Base-by-base conservation (phyloP, 2,329 filamentous ascomycete genomes). In the Orbilia ellipsospora region DNA sequence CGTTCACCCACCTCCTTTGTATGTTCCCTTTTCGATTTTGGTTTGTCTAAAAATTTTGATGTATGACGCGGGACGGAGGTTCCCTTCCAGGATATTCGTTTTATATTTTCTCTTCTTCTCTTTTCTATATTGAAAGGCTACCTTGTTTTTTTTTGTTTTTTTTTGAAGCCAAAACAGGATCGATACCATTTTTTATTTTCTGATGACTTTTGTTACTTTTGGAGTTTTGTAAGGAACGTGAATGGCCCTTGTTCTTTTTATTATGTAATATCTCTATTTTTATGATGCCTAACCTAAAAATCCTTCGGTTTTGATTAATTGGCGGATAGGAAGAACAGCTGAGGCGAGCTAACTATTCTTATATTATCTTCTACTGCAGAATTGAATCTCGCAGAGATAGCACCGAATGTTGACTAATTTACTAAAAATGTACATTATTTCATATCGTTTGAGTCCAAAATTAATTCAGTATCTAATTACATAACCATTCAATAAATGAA, bases 181-280 rank as follows among this genome's bases (percentile, higher is more conserved):
- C 63, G 70, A 68, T 74, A 74, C 63, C 70, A 68, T 31, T 56
- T 67, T 63, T 48, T 56, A 36, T 26, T 45, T 74, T 44, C 55
- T 20, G 13, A 45, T 65, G n/a, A 10, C 18, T 65, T 56, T 61
- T 59, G 26, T 59, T 50, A 40, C 20, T 65, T n/a, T 59, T 55
- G 69, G 69, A 74, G 69, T 74, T 74, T 57, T 61, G 55, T 45
- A 26, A 18, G 56, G 62, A 54, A 48, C 40, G 59, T 20, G 60
- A 54, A 54, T 51, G 45, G 48, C 28, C 54, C 52, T 62, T 56
- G 23, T 15, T 50, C 36, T 62, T 12, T 57, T 57, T n/a, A 23
- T 44, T 52, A 40, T 63, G 10, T 55, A 42, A 60, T 60, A 44
- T 48, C 45, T 36, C 51, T 50, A 31, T 48, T 44, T 59, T 60